These are phyloP conservation scores for Hirschioporus abietinus DNA, from an alignment of 768 basidiomycete species.

Conservation along the genomic window DNA sequence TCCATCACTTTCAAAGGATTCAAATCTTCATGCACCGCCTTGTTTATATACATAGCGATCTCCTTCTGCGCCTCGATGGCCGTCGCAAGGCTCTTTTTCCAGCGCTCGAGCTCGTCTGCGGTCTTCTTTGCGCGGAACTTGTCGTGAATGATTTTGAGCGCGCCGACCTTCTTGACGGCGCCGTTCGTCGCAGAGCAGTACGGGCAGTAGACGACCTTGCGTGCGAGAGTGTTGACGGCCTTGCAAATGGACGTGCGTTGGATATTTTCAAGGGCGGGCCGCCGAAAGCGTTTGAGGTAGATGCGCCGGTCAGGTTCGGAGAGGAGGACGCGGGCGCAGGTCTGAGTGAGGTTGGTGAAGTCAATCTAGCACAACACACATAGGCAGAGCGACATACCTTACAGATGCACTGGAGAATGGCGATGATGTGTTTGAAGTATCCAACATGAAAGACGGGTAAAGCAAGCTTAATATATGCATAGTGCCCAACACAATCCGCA, in stretches of 20 bases:
- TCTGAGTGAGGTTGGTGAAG: slow-evolving; percentile 21
- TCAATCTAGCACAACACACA: slow-evolving; percentile 27
- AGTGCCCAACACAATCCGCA: slow-evolving; percentile 96
- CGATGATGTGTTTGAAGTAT: slow-evolving; percentile 94
- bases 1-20: slow-evolving; percentile 93
- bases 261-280: slow-evolving; percentile 87
- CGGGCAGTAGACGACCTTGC: slow-evolving; percentile 89
- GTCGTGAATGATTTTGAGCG: slow-evolving; percentile 95
- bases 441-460: slow-evolving; percentile 98
- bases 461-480: slow-evolving; percentile 95
- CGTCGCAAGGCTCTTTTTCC: slow-evolving; percentile 73
- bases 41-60: slow-evolving; percentile 75
- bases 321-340: slow-evolving; percentile 87
- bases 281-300: slow-evolving; percentile 87
- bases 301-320: slow-evolving; percentile 80
- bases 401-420: slow-evolving; percentile 92
- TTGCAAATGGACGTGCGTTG: slow-evolving; percentile 80
- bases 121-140: slow-evolving; percentile 95
- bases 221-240: slow-evolving; percentile 77
- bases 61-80: slow-evolving; percentile 88
- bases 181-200: slow-evolving; percentile 94
- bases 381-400: slow-evolving; percentile 49
- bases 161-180: slow-evolving; percentile 91
- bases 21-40: slow-evolving; percentile 86
- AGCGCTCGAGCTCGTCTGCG: slow-evolving; percentile 81